Evolutionary conservation across 73 alveolate genomes (phyloP).

Genomic region (Paramecium sexaurelia): DNA sequence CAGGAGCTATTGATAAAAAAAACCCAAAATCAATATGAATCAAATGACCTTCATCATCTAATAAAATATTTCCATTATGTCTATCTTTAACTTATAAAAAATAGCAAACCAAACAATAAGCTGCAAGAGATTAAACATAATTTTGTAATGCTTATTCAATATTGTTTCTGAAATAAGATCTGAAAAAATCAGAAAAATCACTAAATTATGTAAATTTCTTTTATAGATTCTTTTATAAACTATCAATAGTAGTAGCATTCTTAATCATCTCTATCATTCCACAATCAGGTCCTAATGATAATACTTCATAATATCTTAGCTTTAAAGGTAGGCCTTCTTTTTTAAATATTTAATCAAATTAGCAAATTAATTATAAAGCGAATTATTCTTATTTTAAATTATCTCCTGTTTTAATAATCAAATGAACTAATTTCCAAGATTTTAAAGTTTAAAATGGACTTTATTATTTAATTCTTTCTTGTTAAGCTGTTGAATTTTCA

Average conservation of each 20-base stretch:
- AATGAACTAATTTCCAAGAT: constrained; percentile 57
- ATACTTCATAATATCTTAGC: constrained; percentile 85
- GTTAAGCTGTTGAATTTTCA: constrained; percentile 29
- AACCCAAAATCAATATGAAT: constrained; percentile 98
- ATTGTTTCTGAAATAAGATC: constrained; percentile 71
- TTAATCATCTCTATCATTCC: constrained; percentile 87
- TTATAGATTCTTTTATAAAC: constrained; percentile 79
- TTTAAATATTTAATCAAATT: constrained; percentile 79
- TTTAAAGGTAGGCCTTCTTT: constrained; percentile 74
- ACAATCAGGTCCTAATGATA: constrained; percentile 86
- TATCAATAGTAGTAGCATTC: constrained; percentile 89
- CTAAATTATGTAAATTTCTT: constrained; percentile 44
- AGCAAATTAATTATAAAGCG: constrained; percentile 77
- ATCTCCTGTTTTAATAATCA: constrained; percentile 72
- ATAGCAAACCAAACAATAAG: constrained; percentile 88
- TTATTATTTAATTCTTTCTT: constrained; percentile 14
- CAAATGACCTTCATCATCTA: constrained; percentile 92
- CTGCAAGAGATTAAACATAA: constrained; percentile 69
- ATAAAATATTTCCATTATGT: constrained; percentile 94
- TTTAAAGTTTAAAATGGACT: constrained; percentile 45
- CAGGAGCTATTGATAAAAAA: constrained; percentile 94
- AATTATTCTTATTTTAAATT: constrained; percentile 76
- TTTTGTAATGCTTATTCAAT: constrained; percentile 72
- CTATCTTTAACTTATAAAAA: constrained; percentile 93
- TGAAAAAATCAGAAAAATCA: constrained; percentile 77